Evolutionary conservation across 2,329 filamentous ascomycete genomes (phyloP).

Genomic region (Beauveria pseudobassiana): DNA sequence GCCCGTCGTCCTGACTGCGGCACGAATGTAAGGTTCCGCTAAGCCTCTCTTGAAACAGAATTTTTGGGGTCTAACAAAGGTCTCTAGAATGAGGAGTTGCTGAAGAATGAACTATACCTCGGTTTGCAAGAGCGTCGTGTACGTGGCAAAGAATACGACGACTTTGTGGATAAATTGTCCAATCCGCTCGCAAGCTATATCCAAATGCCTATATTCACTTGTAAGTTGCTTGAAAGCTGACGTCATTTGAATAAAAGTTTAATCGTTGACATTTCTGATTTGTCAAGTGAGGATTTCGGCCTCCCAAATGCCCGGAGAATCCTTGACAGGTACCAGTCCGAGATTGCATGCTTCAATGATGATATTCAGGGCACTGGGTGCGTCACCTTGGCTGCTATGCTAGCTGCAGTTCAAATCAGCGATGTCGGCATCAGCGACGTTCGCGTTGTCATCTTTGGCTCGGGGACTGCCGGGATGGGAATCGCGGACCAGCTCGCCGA

Average conservation of each 20-base stretch:
- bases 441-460: conserved; percentile 68
- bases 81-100: conserved; percentile 54
- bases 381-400: conserved; percentile 75
- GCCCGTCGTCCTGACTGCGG: conserved; percentile 77
- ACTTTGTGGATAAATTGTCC: conserved; percentile 71
- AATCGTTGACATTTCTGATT: not conserved
- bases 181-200: conserved; percentile 58
- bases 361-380: conserved; percentile 86
- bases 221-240: not conserved
- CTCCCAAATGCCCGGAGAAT: conserved; percentile 66
- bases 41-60: not conserved
- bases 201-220: conserved; percentile 83
- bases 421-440: conserved; percentile 59
- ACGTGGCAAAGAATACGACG: conserved; percentile 65
- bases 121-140: conserved; percentile 61
- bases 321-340: conserved; percentile 64
- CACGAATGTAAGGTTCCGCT: conserved; percentile 44
- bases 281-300: conserved; percentile 64
- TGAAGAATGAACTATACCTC: conserved; percentile 72
- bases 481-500: conserved; percentile 81
- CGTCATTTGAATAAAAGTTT: not conserved
- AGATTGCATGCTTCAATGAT: conserved; percentile 83
- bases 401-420: conserved; percentile 65
- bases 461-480: conserved; percentile 74
- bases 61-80: not conserved